phyloP scores from a whole-genome alignment of 192 early-diverging fungal genomes.

The Coemansia sp. region DNA sequence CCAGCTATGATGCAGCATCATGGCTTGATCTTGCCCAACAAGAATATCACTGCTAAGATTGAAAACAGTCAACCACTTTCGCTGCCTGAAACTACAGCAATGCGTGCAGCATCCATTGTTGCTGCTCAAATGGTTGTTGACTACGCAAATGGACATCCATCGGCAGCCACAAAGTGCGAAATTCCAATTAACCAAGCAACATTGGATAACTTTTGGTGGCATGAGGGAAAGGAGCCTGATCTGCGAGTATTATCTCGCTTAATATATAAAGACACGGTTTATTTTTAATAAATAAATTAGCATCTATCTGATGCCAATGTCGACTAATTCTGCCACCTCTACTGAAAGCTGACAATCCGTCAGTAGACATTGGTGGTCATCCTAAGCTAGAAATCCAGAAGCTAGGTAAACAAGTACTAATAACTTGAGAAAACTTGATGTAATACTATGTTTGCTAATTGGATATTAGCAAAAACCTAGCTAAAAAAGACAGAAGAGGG shows the following conservation, averaged over 20 bases:
- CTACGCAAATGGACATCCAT: conserved; percentile 25
- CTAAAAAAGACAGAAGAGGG: too few species aligned
- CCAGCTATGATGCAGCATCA: conserved; percentile 63
- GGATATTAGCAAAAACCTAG: too few species aligned
- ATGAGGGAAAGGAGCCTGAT: conserved; percentile 67
- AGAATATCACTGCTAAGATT: conserved; percentile 53
- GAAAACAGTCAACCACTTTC: conserved; percentile 47
- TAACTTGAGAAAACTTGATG: too few species aligned
- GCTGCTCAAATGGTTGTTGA: conserved; percentile 61
- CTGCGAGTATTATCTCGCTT: conserved; percentile 59
- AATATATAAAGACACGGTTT: conserved; percentile 64
- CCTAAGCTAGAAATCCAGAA: too few species aligned
- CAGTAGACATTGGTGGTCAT: too few species aligned
- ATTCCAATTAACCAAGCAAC: conserved; percentile 44
- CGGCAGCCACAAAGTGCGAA: conserved; percentile 34
- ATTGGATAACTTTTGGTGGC: conserved; percentile 71
- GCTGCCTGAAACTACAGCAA: conserved; percentile 55
- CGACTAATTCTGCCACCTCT: too few species aligned
- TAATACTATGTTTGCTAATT: too few species aligned
- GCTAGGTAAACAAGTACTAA: too few species aligned
- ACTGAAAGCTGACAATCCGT: too few species aligned
- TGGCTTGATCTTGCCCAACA: conserved; percentile 52
- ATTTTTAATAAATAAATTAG: conserved; percentile 53
- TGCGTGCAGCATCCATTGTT: conserved; percentile 69
- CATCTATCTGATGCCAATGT: too few species aligned